Percentiles rank a stretch among this genome's conserved stretches.
These are phyloP conservation scores for Laburnicola sp. DNA, from an alignment of 2,329 filamentous ascomycete genomes.

Conservation along the genomic window DNA sequence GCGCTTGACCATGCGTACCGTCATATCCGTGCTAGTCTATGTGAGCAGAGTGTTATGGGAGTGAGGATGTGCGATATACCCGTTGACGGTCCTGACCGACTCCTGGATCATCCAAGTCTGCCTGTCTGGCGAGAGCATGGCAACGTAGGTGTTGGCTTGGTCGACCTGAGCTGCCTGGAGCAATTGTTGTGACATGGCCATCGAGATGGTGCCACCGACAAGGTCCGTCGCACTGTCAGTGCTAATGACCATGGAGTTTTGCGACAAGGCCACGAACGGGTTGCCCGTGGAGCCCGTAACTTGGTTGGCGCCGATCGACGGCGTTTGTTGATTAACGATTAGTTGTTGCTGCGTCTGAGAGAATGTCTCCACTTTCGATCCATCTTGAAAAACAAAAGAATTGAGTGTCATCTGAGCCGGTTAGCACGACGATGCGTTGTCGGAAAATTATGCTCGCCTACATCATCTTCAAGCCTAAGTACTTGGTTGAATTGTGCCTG, in stretches of 20 bases:
- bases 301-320: constrained; percentile 40
- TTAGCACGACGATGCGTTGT: constrained; percentile 11
- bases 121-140: constrained; percentile 42
- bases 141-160: constrained; percentile 43
- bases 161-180: constrained; percentile 35
- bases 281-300: constrained; percentile 44
- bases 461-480: constrained; percentile 46
- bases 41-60: constrained; percentile 4
- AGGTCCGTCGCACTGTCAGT: constrained; percentile 43
- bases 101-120: constrained; percentile 46
- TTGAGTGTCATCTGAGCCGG: constrained; percentile 40
- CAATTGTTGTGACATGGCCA: constrained; percentile 37
- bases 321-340: constrained; percentile 46
- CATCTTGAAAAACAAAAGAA: constrained; percentile 43
- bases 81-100: constrained; percentile 41
- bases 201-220: constrained; percentile 42
- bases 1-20: constrained; percentile 42
- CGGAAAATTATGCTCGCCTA: constrained; percentile 19
- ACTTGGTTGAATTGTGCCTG: constrained; percentile 45
- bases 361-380: constrained; percentile 43
- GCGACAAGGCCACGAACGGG: constrained; percentile 40
- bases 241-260: constrained; percentile 41
- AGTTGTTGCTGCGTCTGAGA: constrained; percentile 45
- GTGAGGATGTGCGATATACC: constrained; percentile 15
- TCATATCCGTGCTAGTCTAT: constrained; percentile 36